phyloP scores from a whole-genome alignment of 352 stramenopile species.

The Pythium scleroteichum region DNA sequence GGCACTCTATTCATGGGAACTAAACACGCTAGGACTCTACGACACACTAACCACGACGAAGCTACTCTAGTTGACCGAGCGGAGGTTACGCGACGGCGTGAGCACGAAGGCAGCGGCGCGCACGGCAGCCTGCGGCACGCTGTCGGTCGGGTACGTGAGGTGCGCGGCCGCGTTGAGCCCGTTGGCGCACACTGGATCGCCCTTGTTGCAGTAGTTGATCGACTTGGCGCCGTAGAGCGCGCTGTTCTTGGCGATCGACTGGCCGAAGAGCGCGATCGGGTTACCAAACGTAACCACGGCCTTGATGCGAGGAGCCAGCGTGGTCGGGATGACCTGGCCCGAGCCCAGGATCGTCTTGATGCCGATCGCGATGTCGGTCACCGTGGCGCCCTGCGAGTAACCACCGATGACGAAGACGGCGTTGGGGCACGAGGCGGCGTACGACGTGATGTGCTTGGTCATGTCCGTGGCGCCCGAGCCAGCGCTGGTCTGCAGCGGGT shows the following conservation, averaged over 20 bases:
- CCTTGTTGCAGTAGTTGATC: conserved; percentile 8
- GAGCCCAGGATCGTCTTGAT: conserved; percentile 24
- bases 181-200: conserved; percentile 10
- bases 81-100: too few species aligned
- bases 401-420: background rate
- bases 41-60: too few species aligned
- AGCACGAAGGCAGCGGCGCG: background rate
- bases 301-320: conserved; percentile 28
- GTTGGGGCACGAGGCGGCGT: conserved; percentile 30
- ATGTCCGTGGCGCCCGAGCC: conserved; percentile 29
- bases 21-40: too few species aligned
- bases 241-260: background rate
- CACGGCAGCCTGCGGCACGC: background rate
- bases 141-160: background rate
- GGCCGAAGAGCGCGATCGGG: background rate
- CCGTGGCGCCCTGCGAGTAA: conserved; percentile 16
- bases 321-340: conserved; percentile 18
- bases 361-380: conserved; percentile 32
- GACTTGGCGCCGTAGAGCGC: conserved; percentile 1
- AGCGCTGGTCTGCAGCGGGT: conserved; percentile 18
- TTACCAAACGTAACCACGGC: conserved; percentile 28
- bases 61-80: too few species aligned
- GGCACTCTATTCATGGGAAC: too few species aligned
- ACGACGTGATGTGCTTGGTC: conserved; percentile 32
- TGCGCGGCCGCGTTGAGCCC: conserved; percentile 5